A percentile compares a stretch with the other conserved stretches of the same genome.
These are phyloP conservation scores for Ophiocordyceps camponoti-rufipedis DNA, from an alignment of 2,329 filamentous ascomycete species.

Conservation along the genomic window DNA sequence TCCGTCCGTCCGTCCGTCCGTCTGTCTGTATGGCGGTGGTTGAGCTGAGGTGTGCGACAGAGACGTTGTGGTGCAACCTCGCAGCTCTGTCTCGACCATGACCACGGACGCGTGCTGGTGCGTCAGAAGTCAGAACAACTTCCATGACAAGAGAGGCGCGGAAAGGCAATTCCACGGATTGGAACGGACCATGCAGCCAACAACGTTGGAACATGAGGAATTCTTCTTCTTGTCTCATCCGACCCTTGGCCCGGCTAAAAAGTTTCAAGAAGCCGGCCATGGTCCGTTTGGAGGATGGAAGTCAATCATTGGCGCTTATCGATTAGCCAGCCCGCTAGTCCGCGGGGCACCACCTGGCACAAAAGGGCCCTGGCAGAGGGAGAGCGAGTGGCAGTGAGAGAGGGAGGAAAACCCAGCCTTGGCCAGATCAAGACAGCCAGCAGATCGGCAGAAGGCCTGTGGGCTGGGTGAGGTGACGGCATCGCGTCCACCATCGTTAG, in stretches of 20 bases:
- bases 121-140: too few relatives aligned
- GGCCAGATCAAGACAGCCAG: not conserved
- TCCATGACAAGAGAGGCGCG: not conserved
- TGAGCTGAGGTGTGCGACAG: not conserved
- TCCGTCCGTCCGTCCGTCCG: too few relatives aligned
- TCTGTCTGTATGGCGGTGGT: too few relatives aligned
- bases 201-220: not conserved
- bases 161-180: not conserved
- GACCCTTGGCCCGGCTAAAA: not conserved
- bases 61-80: slow-evolving; percentile 1
- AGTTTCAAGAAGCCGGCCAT: not conserved
- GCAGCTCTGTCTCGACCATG: not conserved
- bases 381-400: too few relatives aligned
- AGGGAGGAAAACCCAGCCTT: not conserved
- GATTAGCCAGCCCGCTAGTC: not conserved
- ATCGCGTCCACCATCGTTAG: not conserved
- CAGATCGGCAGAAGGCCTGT: not conserved
- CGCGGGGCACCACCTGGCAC: not conserved
- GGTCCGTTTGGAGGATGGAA: not conserved
- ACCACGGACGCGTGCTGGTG: too few relatives aligned
- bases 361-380: not conserved
- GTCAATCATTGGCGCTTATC: not conserved
- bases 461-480: not conserved
- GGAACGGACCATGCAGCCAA: not conserved
- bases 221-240: slow-evolving; percentile 1